phyloP scores from a whole-genome alignment of 1,284 basidiomycete genomes.

The Ganoderma lucidum region DNA sequence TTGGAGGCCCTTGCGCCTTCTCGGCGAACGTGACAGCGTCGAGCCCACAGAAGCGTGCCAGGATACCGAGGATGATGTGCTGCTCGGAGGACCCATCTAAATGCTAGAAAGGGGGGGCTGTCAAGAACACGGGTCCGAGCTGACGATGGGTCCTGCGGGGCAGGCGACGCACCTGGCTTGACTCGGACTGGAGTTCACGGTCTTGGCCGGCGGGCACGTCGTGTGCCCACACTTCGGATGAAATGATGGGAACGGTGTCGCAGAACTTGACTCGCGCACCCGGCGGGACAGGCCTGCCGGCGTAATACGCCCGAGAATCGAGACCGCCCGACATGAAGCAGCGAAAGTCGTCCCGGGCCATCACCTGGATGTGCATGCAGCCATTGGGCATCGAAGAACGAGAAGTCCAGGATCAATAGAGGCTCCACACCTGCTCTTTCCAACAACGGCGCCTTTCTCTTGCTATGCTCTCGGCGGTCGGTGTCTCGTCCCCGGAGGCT shows the following conservation, averaged over 20 bases:
- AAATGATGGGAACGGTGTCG: background rate
- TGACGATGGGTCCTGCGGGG: background rate
- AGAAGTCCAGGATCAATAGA: background rate
- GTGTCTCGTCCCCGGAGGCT: background rate
- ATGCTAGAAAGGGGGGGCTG: background rate
- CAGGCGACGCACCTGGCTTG: background rate
- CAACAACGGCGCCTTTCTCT: background rate
- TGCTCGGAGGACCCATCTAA: background rate
- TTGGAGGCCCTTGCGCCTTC: background rate
- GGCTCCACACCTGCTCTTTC: background rate
- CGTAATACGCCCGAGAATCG: background rate
- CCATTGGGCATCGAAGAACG: background rate
- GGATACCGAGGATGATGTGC: background rate
- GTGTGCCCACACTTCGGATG: background rate
- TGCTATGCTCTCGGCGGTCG: background rate
- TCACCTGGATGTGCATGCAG: background rate
- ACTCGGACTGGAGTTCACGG: background rate
- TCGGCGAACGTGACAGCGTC: background rate
- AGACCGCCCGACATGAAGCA: background rate
- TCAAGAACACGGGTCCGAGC: background rate
- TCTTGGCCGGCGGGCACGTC: too few species aligned
- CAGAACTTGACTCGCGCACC: background rate
- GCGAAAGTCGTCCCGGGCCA: background rate
- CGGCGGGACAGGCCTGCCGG: background rate
- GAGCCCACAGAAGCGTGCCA: background rate